Conservation (phyloP, 164 flowering plant genomes). For the Aristolochia fimbriata region DNA sequence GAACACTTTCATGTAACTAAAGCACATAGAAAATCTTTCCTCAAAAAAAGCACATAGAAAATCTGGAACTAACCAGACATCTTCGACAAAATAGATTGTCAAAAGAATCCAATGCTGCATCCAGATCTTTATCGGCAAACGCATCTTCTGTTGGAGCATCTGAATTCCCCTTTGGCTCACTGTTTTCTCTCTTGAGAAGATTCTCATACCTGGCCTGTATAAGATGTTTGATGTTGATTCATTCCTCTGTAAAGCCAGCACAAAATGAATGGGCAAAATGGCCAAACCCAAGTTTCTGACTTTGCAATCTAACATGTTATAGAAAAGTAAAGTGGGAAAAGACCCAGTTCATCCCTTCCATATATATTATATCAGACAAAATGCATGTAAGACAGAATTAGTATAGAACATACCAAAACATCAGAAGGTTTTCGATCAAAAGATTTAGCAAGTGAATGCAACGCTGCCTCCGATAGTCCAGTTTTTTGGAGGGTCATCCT, state of each 20-base stretch:
- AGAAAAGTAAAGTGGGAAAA: slow-evolving; percentile 4
- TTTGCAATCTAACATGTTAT: slow-evolving; percentile 19
- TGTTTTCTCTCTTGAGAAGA: slow-evolving; percentile 38
- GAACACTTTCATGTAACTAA: neutral
- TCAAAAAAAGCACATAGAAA: neutral
- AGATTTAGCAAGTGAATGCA: slow-evolving; percentile 60
- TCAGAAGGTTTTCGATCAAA: slow-evolving; percentile 68
- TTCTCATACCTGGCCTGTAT: slow-evolving; percentile 94
- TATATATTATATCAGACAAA: neutral
- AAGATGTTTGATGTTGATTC: slow-evolving; percentile 92
- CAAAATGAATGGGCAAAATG: slow-evolving; percentile 63
- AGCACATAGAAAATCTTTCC: neutral
- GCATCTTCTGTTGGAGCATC: slow-evolving; percentile 26
- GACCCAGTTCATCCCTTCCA: neutral
- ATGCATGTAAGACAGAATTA: too few relatives aligned
- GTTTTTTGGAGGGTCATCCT: slow-evolving; percentile 60
- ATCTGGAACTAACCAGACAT: slow-evolving; percentile 45
- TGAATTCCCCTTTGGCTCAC: slow-evolving; percentile 26
- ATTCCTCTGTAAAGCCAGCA: slow-evolving; percentile 86
- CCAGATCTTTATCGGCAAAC: slow-evolving; percentile 76
- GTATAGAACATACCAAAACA: slow-evolving; percentile 47
- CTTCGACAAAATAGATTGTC: slow-evolving; percentile 90
- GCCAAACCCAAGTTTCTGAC: slow-evolving; percentile 57
- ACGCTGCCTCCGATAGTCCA: slow-evolving; percentile 63
- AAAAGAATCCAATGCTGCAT: slow-evolving; percentile 84